These are phyloP conservation scores for Cryphonectria radicalis DNA, from an alignment of 2,329 filamentous ascomycete genomes.

Conservation along the genomic window DNA sequence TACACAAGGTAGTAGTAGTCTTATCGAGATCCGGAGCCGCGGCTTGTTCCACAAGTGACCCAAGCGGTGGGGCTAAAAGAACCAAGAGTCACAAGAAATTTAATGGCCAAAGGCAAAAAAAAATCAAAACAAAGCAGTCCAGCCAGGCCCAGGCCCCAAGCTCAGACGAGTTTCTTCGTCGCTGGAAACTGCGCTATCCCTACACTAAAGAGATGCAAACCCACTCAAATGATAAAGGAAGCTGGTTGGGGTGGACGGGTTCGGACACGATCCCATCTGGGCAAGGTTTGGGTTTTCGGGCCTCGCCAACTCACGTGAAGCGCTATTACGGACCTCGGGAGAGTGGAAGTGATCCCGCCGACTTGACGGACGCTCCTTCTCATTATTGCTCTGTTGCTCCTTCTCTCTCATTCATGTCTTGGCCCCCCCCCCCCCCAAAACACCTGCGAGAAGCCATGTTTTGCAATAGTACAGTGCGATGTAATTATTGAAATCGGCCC, in stretches of 20 bases:
- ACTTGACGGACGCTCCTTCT: not conserved
- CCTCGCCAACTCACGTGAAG: not conserved
- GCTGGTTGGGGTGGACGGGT: not conserved
- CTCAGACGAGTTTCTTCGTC: not conserved
- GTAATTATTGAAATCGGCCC: too few relatives aligned
- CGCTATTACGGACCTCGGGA: not conserved
- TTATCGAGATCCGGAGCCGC: not conserved
- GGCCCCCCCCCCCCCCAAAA: too few relatives aligned
- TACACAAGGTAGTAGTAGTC: not conserved
- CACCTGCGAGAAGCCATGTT: not conserved
- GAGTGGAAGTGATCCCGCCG: not conserved
- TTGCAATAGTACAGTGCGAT: not conserved
- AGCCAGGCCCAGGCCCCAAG: not conserved
- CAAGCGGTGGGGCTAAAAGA: not conserved
- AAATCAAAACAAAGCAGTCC: not conserved
- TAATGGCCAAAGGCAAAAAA: not conserved
- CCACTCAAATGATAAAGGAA: constrained; percentile 1
- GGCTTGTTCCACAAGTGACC: not conserved
- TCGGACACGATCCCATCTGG: not conserved
- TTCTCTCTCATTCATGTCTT: not conserved
- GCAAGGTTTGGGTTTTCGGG: not conserved
- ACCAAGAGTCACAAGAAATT: not conserved
- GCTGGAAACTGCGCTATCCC: not conserved
- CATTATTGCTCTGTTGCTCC: not conserved
- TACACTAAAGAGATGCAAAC: not conserved